Evolutionary conservation across 306 rosid genomes (phyloP).

Genomic region (Cicer pinnatifidum): DNA sequence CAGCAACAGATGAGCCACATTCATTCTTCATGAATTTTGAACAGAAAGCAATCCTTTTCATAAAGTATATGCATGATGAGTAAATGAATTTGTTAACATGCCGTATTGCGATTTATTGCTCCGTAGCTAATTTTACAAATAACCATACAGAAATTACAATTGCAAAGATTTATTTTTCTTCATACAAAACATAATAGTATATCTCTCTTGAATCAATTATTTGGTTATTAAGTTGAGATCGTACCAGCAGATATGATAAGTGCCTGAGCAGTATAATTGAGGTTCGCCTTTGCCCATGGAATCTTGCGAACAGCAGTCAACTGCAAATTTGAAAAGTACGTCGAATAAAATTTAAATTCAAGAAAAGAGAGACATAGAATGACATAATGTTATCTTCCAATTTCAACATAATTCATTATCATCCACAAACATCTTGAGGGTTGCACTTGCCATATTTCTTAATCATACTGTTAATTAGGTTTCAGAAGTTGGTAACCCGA

Average conservation of each 20-base stretch:
- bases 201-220: slow-evolving; percentile 4
- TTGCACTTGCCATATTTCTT: slow-evolving; percentile 19
- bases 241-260: slow-evolving; percentile 90
- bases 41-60: slow-evolving; percentile 34
- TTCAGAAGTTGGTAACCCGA: slow-evolving; percentile 16
- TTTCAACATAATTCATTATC: slow-evolving; percentile 18
- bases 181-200: slow-evolving; percentile 10
- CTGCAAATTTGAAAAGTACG: slow-evolving; percentile 48
- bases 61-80: slow-evolving; percentile 10
- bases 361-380: slow-evolving; percentile 21
- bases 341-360: slow-evolving; percentile 14
- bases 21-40: background rate
- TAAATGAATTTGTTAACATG: slow-evolving; percentile 5
- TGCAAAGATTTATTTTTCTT: slow-evolving; percentile 2
- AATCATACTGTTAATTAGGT: slow-evolving; percentile 15
- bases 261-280: slow-evolving; percentile 91
- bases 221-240: slow-evolving; percentile 30
- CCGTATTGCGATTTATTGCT: slow-evolving; percentile 8
- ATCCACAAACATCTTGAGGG: slow-evolving; percentile 15
- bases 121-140: slow-evolving; percentile 4
- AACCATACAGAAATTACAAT: slow-evolving; percentile 13
- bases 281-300: slow-evolving; percentile 99
- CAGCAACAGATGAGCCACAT: slow-evolving; percentile 8
- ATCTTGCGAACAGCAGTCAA: slow-evolving; percentile 73
- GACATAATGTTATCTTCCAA: background rate